phyloP scores from a whole-genome alignment of 129 eudicot species.

The carrot (Daucus carota) region DNA sequence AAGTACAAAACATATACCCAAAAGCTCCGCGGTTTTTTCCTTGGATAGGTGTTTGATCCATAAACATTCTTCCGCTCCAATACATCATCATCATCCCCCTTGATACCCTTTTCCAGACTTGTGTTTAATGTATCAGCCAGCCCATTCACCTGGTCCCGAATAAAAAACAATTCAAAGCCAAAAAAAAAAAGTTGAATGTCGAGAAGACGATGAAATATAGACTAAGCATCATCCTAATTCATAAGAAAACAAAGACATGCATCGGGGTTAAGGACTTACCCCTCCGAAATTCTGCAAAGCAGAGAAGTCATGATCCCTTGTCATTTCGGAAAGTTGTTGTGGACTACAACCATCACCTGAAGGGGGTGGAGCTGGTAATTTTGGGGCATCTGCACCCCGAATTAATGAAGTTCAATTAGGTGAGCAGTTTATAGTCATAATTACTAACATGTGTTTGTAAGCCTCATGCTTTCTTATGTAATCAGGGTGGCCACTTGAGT shows the following conservation, averaged over 20 bases:
- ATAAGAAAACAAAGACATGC: not conserved
- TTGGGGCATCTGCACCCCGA: constrained; percentile 34
- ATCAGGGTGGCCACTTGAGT: no score
- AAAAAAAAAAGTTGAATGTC: not conserved
- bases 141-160: constrained; percentile 51
- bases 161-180: not conserved
- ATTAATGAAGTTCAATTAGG: constrained; percentile 1
- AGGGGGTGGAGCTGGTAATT: constrained; percentile 34
- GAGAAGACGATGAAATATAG: not conserved
- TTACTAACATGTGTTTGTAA: not conserved
- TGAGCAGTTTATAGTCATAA: not conserved
- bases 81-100: constrained; percentile 58
- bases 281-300: constrained; percentile 66
- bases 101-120: constrained; percentile 62
- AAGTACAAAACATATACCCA: constrained; percentile 40
- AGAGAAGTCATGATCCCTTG: constrained; percentile 62
- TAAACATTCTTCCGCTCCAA: constrained; percentile 48
- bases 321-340: constrained; percentile 56
- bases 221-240: not conserved
- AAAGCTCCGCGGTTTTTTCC: constrained; percentile 78
- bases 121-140: constrained; percentile 65
- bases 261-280: constrained; percentile 31
- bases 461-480: not conserved
- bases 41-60: constrained; percentile 92
- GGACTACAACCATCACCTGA: constrained; percentile 50